Evolutionary conservation across 495 filamentous ascomycete genomes (phyloP).

Genomic region (Ascobolus immersus): DNA sequence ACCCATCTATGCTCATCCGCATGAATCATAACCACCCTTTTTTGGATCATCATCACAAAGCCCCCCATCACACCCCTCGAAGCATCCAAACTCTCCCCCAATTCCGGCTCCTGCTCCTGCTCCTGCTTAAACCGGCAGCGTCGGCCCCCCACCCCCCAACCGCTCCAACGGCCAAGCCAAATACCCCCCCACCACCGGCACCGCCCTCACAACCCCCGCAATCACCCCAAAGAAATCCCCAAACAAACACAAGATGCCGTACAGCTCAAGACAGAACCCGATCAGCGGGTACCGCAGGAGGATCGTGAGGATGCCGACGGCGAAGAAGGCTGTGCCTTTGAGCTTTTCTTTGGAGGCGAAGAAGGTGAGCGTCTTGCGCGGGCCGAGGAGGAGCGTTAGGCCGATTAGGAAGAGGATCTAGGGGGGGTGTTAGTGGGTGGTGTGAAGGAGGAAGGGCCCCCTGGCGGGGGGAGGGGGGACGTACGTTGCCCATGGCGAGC

Average conservation of each 20-base stretch:
- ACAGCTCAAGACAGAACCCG: slow-evolving; percentile 73
- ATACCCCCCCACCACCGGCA: slow-evolving; percentile 38
- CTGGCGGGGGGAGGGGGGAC: slow-evolving; percentile 3
- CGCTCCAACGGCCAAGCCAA: slow-evolving; percentile 15
- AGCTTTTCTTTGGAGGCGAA: slow-evolving; percentile 82
- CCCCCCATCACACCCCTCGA: no score
- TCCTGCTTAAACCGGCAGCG: slow-evolving; percentile 12
- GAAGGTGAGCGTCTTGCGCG: slow-evolving; percentile 69
- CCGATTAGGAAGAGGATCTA: slow-evolving; percentile 94
- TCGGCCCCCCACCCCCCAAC: slow-evolving; percentile 12
- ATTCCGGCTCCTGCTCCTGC: no score
- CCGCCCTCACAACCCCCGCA: slow-evolving; percentile 53
- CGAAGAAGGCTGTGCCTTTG: slow-evolving; percentile 75
- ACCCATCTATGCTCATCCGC: no score
- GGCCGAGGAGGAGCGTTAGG: slow-evolving; percentile 82
- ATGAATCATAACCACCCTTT: no score
- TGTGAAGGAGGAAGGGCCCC: slow-evolving; percentile 1
- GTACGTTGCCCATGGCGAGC: slow-evolving; percentile 75
- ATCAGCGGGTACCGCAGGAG: slow-evolving; percentile 66
- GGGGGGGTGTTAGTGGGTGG: slow-evolving; percentile 5
- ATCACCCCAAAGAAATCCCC: slow-evolving; percentile 91
- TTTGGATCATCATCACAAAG: no score
- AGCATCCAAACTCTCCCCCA: no score
- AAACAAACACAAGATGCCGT: slow-evolving; percentile 80
- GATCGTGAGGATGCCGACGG: slow-evolving; percentile 60